Conservation (phyloP, 768 basidiomycete species). For the Leucosporidium scottii region DNA sequence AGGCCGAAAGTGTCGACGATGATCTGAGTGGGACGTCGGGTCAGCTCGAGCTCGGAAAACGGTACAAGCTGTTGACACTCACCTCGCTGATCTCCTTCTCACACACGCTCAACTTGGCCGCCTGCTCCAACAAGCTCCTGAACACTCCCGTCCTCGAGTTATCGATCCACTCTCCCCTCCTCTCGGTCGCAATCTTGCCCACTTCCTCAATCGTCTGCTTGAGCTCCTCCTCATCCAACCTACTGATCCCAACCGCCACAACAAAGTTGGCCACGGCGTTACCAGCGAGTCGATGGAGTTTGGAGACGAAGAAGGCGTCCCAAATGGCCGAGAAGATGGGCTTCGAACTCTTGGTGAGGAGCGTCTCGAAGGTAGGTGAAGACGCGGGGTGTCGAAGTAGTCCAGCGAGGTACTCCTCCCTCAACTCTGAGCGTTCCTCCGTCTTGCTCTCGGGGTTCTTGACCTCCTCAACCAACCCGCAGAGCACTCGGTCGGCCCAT, state of each 20-base stretch:
- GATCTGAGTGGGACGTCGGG: conserved; percentile 47
- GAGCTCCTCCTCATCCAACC: conserved; percentile 56
- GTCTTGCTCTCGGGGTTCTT: conserved; percentile 15
- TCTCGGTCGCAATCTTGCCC: conserved; percentile 48
- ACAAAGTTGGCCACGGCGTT: conserved; percentile 97
- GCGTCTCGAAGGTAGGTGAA: conserved; percentile 79
- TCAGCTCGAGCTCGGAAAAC: neutral
- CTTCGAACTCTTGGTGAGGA: conserved; percentile 59
- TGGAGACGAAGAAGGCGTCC: conserved; percentile 66
- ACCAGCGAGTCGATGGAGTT: conserved; percentile 60
- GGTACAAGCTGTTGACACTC: neutral
- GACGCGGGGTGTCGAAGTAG: conserved; percentile 79
- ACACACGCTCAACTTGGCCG: conserved; percentile 48
- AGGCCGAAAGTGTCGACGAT: conserved; percentile 58
- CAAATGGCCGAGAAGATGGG: conserved; percentile 62
- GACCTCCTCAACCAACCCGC: conserved; percentile 27
- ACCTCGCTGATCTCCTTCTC: conserved; percentile 58
- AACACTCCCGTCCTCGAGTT: conserved; percentile 69
- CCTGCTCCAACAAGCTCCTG: conserved; percentile 65
- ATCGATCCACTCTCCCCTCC: conserved; percentile 50
- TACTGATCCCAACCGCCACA: conserved; percentile 65
- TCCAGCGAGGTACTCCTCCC: conserved; percentile 57
- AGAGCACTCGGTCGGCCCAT: conserved; percentile 28
- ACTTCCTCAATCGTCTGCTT: conserved; percentile 57
- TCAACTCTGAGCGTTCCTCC: conserved; percentile 55